These are phyloP conservation scores for Cyclotella sp. DNA, from an alignment of 108 stramenopile genomes.

Conservation along the genomic window DNA sequence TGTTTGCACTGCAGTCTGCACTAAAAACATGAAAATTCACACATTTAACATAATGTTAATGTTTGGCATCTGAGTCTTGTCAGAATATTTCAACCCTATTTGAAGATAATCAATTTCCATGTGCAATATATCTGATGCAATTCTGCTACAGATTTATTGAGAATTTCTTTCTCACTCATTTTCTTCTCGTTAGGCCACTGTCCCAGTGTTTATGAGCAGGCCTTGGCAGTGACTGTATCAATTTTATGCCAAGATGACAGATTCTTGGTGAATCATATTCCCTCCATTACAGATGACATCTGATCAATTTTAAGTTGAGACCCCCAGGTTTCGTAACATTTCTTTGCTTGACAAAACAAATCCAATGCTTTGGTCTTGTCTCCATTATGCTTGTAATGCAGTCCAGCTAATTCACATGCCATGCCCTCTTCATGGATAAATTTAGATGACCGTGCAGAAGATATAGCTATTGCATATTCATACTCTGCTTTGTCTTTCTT, in stretches of 20 bases:
- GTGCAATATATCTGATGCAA: no score
- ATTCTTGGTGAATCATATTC: not conserved
- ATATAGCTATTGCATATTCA: constrained; percentile 15
- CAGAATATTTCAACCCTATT: no score
- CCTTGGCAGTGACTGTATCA: not conserved
- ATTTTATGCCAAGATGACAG: not conserved
- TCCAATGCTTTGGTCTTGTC: constrained; percentile 3
- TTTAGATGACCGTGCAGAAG: constrained; percentile 13
- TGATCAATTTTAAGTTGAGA: constrained; percentile 18
- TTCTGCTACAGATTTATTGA: not conserved
- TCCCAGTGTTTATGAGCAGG: not conserved
- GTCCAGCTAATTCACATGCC: constrained; percentile 28
- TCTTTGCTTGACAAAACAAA: constrained; percentile 19
- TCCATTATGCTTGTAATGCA: constrained; percentile 26
- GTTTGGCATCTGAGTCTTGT: no score
- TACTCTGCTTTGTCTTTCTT: constrained; percentile 11
- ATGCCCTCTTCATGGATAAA: constrained; percentile 36
- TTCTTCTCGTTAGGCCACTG: not conserved
- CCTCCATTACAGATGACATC: no score
- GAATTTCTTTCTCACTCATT: not conserved
- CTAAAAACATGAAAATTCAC: no score
- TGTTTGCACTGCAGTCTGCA: no score
- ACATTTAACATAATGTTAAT: no score
- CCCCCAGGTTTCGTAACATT: constrained; percentile 28
- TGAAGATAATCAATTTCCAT: no score